phyloP scores from a whole-genome alignment of 1,284 basidiomycete genomes.

The Coniferiporia weirii region DNA sequence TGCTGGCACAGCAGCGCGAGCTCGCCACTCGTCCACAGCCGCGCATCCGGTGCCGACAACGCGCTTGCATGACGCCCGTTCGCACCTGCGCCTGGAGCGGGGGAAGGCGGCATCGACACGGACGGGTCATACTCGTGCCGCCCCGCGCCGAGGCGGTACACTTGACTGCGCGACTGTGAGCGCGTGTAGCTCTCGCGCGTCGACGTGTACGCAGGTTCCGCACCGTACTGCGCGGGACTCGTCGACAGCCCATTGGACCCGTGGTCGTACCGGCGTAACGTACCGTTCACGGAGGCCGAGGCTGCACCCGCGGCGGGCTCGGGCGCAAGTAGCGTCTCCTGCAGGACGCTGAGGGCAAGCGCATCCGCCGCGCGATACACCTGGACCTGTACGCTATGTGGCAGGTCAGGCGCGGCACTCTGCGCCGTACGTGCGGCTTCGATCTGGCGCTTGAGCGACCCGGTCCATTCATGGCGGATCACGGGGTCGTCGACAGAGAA shows the following conservation, averaged over 20 bases:
- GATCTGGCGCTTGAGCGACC: constrained; percentile 65
- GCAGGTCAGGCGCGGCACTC: constrained; percentile 27
- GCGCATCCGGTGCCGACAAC: background rate
- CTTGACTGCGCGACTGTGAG: constrained; percentile 17
- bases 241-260: background rate
- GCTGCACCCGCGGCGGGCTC: background rate
- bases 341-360: constrained; percentile 75
- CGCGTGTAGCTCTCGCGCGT: constrained; percentile 5
- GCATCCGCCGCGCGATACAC: constrained; percentile 62
- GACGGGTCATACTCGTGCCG: constrained; percentile 10
- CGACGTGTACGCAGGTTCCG: background rate
- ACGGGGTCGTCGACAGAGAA: constrained; percentile 82
- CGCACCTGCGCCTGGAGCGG: background rate
- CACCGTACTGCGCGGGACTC: background rate
- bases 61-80: background rate
- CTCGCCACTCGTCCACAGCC: constrained; percentile 27
- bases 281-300: constrained; percentile 11
- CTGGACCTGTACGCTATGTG: constrained; percentile 35
- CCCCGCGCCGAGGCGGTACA: constrained; percentile 16
- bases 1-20: constrained; percentile 31
- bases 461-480: constrained; percentile 70
- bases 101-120: background rate
- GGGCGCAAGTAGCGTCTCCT: constrained; percentile 65
- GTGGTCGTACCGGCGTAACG: background rate
- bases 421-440: constrained; percentile 37